phyloP scores from a whole-genome alignment of 495 filamentous ascomycete genomes.

The Immersiella caudata region DNA sequence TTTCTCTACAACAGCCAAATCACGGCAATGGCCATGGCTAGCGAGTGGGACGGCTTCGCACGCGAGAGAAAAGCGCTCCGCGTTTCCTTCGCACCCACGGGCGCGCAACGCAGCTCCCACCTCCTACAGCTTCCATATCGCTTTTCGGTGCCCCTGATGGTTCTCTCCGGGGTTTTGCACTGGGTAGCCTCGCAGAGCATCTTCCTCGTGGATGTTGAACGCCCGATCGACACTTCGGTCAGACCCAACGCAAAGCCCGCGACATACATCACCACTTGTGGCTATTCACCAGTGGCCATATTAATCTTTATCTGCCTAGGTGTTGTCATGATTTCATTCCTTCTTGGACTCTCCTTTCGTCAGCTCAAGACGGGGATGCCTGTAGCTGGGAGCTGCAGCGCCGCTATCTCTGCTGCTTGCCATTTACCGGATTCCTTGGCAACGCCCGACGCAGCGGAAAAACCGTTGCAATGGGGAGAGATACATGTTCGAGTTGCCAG shows the following conservation, averaged over 20 bases:
- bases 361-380: conserved; percentile 41
- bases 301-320: conserved; percentile 33
- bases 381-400: conserved; percentile 45
- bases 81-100: conserved; percentile 45
- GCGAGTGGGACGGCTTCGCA: conserved; percentile 38
- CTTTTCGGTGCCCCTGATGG: conserved; percentile 44
- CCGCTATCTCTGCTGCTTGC: conserved; percentile 54
- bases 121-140: conserved; percentile 51
- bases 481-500: not conserved
- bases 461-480: not conserved
- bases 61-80: conserved; percentile 46
- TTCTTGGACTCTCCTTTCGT: conserved; percentile 29
- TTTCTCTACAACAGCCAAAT: conserved; percentile 47
- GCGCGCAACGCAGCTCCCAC: conserved; percentile 46
- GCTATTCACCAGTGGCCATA: conserved; percentile 32
- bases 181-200: conserved; percentile 47
- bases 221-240: not conserved
- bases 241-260: not conserved
- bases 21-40: conserved; percentile 37
- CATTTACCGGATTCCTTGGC: conserved; percentile 23
- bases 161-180: conserved; percentile 40
- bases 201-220: conserved; percentile 39
- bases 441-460: not conserved
- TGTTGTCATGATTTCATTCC: conserved; percentile 32
- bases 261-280: not conserved